A percentile compares a stretch with the other conserved stretches of the same genome.
phyloP scores from a whole-genome alignment of 345 rosid species.

The Camelina sativa region DNA sequence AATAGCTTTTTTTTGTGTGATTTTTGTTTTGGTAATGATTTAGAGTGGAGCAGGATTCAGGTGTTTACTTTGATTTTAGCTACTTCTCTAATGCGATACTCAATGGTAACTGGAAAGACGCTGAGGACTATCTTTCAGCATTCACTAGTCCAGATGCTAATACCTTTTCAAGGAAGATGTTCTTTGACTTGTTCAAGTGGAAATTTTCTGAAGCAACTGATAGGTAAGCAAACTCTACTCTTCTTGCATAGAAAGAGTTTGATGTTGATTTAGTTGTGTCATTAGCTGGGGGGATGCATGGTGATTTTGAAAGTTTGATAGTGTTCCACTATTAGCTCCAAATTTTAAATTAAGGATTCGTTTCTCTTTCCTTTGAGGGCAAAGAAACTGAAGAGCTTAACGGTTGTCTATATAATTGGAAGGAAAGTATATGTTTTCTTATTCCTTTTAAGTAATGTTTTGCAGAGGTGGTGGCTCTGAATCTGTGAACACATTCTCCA shows the following conservation, averaged over 20 bases:
- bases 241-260: not conserved
- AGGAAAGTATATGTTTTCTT: conserved; percentile 2
- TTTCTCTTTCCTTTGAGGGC: not conserved
- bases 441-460: conserved; percentile 29
- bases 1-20: not conserved
- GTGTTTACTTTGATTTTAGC: conserved; percentile 39
- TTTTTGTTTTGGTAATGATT: conserved; percentile 18
- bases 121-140: conserved; percentile 48
- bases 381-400: conserved; percentile 10
- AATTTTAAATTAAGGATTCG: not conserved
- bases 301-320: not conserved
- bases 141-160: conserved; percentile 43
- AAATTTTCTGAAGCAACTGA: conserved; percentile 37
- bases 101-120: conserved; percentile 43
- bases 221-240: conserved; percentile 26
- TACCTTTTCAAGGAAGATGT: conserved; percentile 42
- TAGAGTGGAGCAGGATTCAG: conserved; percentile 52
- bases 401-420: not conserved
- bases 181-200: conserved; percentile 40
- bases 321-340: not conserved
- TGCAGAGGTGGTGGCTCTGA: conserved; percentile 55
- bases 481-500: conserved; percentile 52
- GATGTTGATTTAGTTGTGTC: not conserved
- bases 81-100: conserved; percentile 37
- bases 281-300: conserved; percentile 2